phyloP scores from a whole-genome alignment of 2,329 filamentous ascomycete genomes.

The Elsinoe arachidis region DNA sequence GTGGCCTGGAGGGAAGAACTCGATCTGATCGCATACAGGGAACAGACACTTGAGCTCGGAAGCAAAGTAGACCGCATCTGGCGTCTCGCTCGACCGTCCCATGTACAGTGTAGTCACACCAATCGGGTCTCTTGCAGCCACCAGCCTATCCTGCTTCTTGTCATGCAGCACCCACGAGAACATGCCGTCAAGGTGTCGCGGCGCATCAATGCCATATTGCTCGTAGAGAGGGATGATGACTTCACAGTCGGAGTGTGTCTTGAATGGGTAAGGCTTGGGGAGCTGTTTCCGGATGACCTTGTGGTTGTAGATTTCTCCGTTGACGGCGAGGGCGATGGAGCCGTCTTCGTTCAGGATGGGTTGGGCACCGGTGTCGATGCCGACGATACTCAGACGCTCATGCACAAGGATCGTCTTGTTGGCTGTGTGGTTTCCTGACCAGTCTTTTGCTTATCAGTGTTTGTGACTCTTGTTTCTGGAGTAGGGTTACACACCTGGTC shows the following conservation, averaged over 20 bases:
- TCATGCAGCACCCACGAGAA: slow-evolving; percentile 99
- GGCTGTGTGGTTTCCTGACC: slow-evolving; percentile 70
- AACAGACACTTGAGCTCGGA: slow-evolving; percentile 93
- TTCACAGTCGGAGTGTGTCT: slow-evolving; percentile 97
- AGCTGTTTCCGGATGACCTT: slow-evolving; percentile 82
- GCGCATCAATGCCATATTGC: slow-evolving; percentile 83
- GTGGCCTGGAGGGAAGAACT: slow-evolving; percentile 89
- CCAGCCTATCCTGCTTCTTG: slow-evolving; percentile 82
- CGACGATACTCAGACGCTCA: slow-evolving; percentile 95
- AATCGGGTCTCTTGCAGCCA: slow-evolving; percentile 93
- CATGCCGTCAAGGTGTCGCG: slow-evolving; percentile 95
- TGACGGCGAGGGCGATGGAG: slow-evolving; percentile 85
- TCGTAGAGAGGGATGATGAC: slow-evolving; percentile 97
- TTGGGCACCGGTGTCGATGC: slow-evolving; percentile 92
- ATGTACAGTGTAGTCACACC: slow-evolving; percentile 97
- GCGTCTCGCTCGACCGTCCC: slow-evolving; percentile 73
- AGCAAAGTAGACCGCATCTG: slow-evolving; percentile 84
- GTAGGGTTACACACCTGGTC: slow-evolving; percentile 49
- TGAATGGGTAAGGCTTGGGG: slow-evolving; percentile 84
- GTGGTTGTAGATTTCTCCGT: slow-evolving; percentile 99
- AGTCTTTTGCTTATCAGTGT: background rate
- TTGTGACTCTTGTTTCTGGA: background rate
- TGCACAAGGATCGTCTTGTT: slow-evolving; percentile 96
- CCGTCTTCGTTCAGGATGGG: slow-evolving; percentile 88
- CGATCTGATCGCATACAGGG: slow-evolving; percentile 89